A percentile compares a stretch with the other conserved stretches of the same genome.
These are phyloP conservation scores for Dryas integrifolia DNA, from an alignment of 331 rosid species.

Conservation along the genomic window DNA sequence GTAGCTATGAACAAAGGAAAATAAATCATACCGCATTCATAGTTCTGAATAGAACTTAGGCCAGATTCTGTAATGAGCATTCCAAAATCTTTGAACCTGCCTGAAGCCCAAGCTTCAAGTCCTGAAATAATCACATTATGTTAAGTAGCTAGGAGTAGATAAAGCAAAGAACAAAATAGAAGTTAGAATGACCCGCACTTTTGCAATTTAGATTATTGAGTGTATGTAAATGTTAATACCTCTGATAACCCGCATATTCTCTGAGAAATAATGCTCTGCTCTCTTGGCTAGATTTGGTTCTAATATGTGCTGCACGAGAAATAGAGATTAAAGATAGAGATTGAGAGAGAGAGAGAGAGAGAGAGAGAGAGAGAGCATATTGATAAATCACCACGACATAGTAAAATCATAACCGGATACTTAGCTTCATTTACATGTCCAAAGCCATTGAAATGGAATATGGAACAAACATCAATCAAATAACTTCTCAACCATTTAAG, in stretches of 20 bases:
- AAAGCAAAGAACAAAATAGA: slow-evolving; percentile 12
- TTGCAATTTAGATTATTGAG: slow-evolving; percentile 6
- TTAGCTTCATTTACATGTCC: background rate
- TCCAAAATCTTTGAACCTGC: slow-evolving; percentile 72
- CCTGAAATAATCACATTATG: slow-evolving; percentile 52
- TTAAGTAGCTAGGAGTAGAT: slow-evolving; percentile 21
- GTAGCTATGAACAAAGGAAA: slow-evolving; percentile 8
- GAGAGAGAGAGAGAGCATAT: background rate
- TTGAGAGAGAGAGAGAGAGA: background rate
- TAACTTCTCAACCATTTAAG: background rate
- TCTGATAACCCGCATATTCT: slow-evolving; percentile 71
- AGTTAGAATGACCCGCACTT: background rate
- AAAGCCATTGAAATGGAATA: background rate
- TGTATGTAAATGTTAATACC: slow-evolving; percentile 41
- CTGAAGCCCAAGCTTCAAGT: slow-evolving; percentile 77
- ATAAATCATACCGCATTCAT: slow-evolving; percentile 75
- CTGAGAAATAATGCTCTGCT: slow-evolving; percentile 93
- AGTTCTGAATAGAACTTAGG: slow-evolving; percentile 79
- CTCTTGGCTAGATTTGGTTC: slow-evolving; percentile 61
- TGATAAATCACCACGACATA: background rate
- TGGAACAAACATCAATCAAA: background rate
- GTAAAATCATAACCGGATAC: background rate
- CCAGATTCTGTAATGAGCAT: slow-evolving; percentile 79
- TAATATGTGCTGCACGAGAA: slow-evolving; percentile 51
- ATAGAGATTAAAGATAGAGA: background rate